These are phyloP conservation scores for Termitomyces sp. DNA, from an alignment of 768 basidiomycete genomes.

Conservation along the genomic window DNA sequence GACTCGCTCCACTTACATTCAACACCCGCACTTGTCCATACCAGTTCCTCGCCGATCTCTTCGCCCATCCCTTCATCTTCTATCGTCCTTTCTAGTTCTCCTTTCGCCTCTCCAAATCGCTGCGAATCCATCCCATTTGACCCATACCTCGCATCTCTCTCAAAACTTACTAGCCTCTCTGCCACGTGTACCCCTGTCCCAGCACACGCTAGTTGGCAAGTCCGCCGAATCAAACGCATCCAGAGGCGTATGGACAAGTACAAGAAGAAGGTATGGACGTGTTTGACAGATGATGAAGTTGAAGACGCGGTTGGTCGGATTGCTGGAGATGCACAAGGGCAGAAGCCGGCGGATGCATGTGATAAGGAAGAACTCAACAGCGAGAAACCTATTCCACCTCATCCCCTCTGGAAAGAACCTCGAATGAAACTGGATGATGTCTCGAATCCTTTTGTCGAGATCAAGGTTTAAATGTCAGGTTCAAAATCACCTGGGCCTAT, in stretches of 20 bases:
- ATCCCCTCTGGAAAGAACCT: slow-evolving; percentile 6
- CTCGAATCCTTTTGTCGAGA: slow-evolving; percentile 24
- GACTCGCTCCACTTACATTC: background rate
- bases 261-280: slow-evolving; percentile 27
- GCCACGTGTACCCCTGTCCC: slow-evolving; percentile 24
- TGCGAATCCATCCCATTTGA: slow-evolving; percentile 5
- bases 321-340: background rate
- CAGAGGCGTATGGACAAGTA: slow-evolving; percentile 26
- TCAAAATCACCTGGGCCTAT: background rate
- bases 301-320: slow-evolving; percentile 16
- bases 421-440: slow-evolving; percentile 14
- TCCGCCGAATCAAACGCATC: slow-evolving; percentile 25
- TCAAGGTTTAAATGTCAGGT: slow-evolving; percentile 16
- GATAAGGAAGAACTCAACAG: background rate
- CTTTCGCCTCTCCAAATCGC: slow-evolving; percentile 2
- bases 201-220: slow-evolving; percentile 24
- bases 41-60: slow-evolving; percentile 7
- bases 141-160: slow-evolving; percentile 11
- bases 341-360: background rate
- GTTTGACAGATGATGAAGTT: slow-evolving; percentile 22
- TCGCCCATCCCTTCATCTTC: slow-evolving; percentile 10
- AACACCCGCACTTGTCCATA: slow-evolving; percentile 7
- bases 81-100: background rate
- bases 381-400: background rate
- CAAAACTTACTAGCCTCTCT: slow-evolving; percentile 7